Conservation (phyloP, 805 yeast species). For the Myxozyma neotropica region DNA sequence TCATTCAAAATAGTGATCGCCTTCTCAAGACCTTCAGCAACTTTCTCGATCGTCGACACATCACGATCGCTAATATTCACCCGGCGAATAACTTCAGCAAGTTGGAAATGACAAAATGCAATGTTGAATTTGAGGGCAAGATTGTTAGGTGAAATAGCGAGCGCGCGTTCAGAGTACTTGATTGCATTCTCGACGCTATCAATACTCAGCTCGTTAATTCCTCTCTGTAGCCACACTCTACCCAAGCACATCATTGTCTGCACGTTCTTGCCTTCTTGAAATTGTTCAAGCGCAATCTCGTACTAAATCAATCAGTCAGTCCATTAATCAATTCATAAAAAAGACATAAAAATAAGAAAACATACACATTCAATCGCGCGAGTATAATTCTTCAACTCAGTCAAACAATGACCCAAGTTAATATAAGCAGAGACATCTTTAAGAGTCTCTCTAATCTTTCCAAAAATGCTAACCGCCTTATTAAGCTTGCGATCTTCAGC, state of each 20-base stretch:
- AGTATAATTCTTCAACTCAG: slow-evolving; percentile 77
- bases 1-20: slow-evolving; percentile 64
- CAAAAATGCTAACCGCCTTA: slow-evolving; percentile 79
- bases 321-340: background rate
- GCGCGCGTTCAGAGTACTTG: slow-evolving; percentile 63
- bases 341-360: background rate
- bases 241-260: slow-evolving; percentile 74
- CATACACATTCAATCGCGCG: slow-evolving; percentile 71
- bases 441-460: slow-evolving; percentile 86
- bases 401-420: slow-evolving; percentile 83
- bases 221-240: slow-evolving; percentile 86
- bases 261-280: slow-evolving; percentile 60
- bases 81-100: slow-evolving; percentile 79
- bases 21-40: slow-evolving; percentile 58
- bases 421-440: slow-evolving; percentile 80
- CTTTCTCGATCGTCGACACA: slow-evolving; percentile 59
- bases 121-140: slow-evolving; percentile 69
- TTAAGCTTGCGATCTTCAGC: slow-evolving; percentile 69
- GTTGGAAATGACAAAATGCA: slow-evolving; percentile 81
- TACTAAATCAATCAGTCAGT: slow-evolving; percentile 47
- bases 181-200: slow-evolving; percentile 64
- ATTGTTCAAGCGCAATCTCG: slow-evolving; percentile 73
- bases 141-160: slow-evolving; percentile 45
- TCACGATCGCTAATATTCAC: slow-evolving; percentile 61
- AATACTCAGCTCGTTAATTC: slow-evolving; percentile 63